phyloP scores from a whole-genome alignment of 805 yeast species.

The Yarrowia alimentaria region DNA sequence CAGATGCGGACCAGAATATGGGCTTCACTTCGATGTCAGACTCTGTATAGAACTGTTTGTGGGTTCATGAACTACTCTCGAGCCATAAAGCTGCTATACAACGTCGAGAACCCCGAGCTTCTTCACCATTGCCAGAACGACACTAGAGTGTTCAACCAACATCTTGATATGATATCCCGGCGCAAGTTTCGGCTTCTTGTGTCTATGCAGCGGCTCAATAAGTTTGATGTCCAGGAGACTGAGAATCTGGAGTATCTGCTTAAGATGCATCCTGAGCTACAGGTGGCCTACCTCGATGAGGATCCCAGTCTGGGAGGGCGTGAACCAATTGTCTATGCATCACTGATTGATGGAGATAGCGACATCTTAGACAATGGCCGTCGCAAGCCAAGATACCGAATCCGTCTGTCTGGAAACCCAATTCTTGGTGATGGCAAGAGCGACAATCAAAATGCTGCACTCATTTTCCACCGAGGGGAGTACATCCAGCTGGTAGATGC shows the following conservation, averaged over 20 bases:
- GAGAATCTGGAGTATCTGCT: slow-evolving; percentile 79
- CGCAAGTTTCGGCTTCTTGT: slow-evolving; percentile 78
- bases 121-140: slow-evolving; percentile 28
- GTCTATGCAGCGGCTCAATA: slow-evolving; percentile 80
- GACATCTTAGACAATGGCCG: slow-evolving; percentile 57
- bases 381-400: slow-evolving; percentile 60
- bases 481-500: slow-evolving; percentile 80
- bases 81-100: slow-evolving; percentile 67
- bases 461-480: slow-evolving; percentile 76
- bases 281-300: slow-evolving; percentile 39
- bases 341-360: slow-evolving; percentile 70
- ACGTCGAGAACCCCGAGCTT: slow-evolving; percentile 50
- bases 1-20: slow-evolving; percentile 75
- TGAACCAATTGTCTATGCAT: slow-evolving; percentile 51
- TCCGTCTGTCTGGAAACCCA: slow-evolving; percentile 74
- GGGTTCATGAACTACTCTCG: slow-evolving; percentile 78
- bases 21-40: slow-evolving; percentile 83
- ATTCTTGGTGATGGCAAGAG: slow-evolving; percentile 83
- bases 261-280: slow-evolving; percentile 82
- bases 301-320: slow-evolving; percentile 24
- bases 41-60: slow-evolving; percentile 75
- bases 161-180: slow-evolving; percentile 63
- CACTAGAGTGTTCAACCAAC: slow-evolving; percentile 18
- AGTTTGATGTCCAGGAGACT: slow-evolving; percentile 71
- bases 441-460: slow-evolving; percentile 76